Conservation (phyloP, 2,329 filamentous ascomycete species). For the Fusarium mundagurra region DNA sequence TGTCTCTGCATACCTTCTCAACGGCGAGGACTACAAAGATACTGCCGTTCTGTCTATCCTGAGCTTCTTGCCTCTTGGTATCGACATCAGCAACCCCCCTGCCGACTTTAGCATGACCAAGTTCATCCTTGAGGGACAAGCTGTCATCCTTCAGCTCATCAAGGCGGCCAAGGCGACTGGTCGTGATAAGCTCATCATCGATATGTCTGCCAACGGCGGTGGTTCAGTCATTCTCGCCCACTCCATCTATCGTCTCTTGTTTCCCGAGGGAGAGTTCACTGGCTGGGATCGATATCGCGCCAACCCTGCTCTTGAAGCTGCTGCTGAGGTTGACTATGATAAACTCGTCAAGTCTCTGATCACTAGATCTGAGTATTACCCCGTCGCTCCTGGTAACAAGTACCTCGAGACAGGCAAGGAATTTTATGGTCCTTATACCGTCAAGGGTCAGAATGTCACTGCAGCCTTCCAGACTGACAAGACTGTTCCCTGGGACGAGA, state of each 20-base stretch:
- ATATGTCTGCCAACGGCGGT: constrained; percentile 38
- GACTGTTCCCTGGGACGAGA: constrained; percentile 13
- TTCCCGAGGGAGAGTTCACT: constrained; percentile 33
- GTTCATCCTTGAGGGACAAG: constrained; percentile 32
- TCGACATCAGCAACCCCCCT: neutral
- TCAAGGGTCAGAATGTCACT: constrained; percentile 36
- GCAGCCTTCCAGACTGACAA: constrained; percentile 30
- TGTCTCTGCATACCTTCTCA: constrained; percentile 35
- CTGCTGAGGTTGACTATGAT: constrained; percentile 30
- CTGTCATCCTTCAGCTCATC: constrained; percentile 32
- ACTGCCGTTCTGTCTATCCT: constrained; percentile 38
- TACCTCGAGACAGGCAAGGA: constrained; percentile 32
- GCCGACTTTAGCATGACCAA: constrained; percentile 7
- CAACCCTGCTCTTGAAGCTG: constrained; percentile 31
- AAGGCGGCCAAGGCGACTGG: constrained; percentile 26
- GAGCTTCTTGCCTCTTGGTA: constrained; percentile 37
- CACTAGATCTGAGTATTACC: constrained; percentile 16
- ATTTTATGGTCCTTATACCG: constrained; percentile 37
- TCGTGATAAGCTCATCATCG: constrained; percentile 41
- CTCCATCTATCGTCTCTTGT: constrained; percentile 34
- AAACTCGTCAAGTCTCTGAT: constrained; percentile 20
- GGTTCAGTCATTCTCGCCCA: constrained; percentile 35
- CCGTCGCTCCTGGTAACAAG: constrained; percentile 14
- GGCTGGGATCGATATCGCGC: constrained; percentile 36
- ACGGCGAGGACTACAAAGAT: constrained; percentile 29